Percentiles rank a stretch among this genome's conserved stretches.
phyloP scores from a whole-genome alignment of 805 yeast genomes.

The Spathaspora arborariae region DNA sequence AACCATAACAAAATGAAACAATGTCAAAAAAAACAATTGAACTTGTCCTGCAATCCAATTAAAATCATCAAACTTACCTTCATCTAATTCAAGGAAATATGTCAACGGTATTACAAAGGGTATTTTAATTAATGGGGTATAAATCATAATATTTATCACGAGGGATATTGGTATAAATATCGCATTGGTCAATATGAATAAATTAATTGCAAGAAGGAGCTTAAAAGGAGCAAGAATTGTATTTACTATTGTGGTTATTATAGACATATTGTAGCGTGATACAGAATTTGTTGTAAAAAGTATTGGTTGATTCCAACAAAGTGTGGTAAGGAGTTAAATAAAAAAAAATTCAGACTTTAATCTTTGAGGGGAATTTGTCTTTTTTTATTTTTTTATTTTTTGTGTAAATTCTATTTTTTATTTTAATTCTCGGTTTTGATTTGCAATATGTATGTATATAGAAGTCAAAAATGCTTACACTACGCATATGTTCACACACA shows the following conservation, averaged over 20 bases:
- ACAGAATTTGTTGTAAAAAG: too few relatives aligned
- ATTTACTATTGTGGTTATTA: background rate
- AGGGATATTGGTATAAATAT: constrained; percentile 5
- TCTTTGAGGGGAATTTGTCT: background rate
- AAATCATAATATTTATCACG: constrained; percentile 5
- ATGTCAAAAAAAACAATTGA: constrained; percentile 7
- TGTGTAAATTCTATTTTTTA: too few relatives aligned
- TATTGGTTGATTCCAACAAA: background rate
- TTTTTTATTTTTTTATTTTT: too few relatives aligned
- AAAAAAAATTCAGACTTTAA: background rate
- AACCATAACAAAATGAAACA: constrained; percentile 10
- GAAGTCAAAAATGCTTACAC: too few relatives aligned
- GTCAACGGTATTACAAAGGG: constrained; percentile 9
- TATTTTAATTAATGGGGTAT: constrained; percentile 11
- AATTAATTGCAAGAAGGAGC: constrained; percentile 1
- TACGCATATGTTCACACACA: too few relatives aligned
- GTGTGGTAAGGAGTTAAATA: background rate
- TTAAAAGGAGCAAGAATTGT: constrained; percentile 2
- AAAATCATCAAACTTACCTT: constrained; percentile 3
- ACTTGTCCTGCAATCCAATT: constrained; percentile 9
- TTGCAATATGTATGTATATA: too few relatives aligned
- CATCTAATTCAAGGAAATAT: constrained; percentile 9
- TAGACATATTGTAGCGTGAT: background rate
- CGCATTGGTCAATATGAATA: constrained; percentile 1
- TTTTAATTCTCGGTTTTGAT: too few relatives aligned